Evolutionary conservation across 768 basidiomycete species (phyloP).

Genomic region (Serpula lacrymans): DNA sequence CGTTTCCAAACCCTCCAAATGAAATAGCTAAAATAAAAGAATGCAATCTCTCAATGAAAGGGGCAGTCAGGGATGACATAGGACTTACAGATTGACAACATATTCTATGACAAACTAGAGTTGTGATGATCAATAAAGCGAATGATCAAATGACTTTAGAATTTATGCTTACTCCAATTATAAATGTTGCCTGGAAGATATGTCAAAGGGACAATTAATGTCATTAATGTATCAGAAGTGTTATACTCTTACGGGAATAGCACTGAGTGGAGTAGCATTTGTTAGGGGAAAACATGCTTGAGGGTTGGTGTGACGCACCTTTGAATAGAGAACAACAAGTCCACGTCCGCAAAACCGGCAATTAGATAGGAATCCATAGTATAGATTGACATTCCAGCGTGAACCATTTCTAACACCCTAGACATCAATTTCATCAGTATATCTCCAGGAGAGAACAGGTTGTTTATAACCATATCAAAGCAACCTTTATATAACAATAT

Average conservation of each 20-base stretch:
- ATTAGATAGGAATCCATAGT: conserved; percentile 22
- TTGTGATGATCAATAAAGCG: too few species aligned
- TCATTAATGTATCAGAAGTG: not conserved
- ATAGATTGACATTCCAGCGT: conserved; percentile 19
- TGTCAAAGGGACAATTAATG: conserved; percentile 1
- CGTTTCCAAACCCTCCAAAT: too few species aligned
- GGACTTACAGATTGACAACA: too few species aligned
- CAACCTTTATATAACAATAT: conserved; percentile 15
- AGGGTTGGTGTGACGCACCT: too few species aligned
- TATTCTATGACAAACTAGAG: too few species aligned
- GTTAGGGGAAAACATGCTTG: too few species aligned
- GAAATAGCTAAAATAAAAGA: too few species aligned
- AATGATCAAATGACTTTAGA: too few species aligned
- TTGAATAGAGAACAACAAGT: conserved; percentile 8
- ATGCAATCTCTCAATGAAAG: too few species aligned
- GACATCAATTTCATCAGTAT: not conserved
- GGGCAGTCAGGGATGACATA: too few species aligned
- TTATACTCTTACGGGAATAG: not conserved
- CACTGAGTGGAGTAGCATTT: too few species aligned
- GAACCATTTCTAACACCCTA: conserved; percentile 18
- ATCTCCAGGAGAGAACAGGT: not conserved
- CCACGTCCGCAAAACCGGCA: conserved; percentile 11
- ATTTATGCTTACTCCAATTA: conserved; percentile 6
- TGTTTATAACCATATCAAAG: conserved; percentile 13
- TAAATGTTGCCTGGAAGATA: not conserved